Conservation (phyloP, 164 flowering plant species). For the Saururus chinensis region DNA sequence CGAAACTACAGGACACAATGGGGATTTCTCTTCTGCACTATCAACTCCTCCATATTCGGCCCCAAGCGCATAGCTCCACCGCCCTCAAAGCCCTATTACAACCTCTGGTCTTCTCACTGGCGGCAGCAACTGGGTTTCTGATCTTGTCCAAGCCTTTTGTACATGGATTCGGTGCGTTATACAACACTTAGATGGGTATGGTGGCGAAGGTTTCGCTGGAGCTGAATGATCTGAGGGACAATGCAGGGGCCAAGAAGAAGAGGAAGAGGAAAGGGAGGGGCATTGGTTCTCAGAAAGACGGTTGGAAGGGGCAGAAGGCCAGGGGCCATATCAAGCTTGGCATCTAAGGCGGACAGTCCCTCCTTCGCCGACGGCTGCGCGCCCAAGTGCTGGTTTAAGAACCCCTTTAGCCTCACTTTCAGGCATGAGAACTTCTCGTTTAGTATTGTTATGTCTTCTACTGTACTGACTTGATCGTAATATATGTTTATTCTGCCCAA, state of each 20-base stretch:
- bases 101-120: background rate
- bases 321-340: slow-evolving; percentile 74
- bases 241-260: slow-evolving; percentile 67
- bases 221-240: slow-evolving; percentile 73
- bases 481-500: background rate
- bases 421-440: too few species aligned
- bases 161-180: background rate
- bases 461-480: background rate
- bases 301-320: slow-evolving; percentile 93
- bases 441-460: background rate
- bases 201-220: slow-evolving; percentile 26
- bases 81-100: background rate
- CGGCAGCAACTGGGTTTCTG: background rate
- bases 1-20: too few species aligned
- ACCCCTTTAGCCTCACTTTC: slow-evolving; percentile 75
- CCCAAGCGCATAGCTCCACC: background rate
- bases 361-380: slow-evolving; percentile 61
- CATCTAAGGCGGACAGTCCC: slow-evolving; percentile 98
- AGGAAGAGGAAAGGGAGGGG: slow-evolving; percentile 92
- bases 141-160: background rate
- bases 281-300: slow-evolving; percentile 94
- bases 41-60: background rate
- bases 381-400: slow-evolving; percentile 90
- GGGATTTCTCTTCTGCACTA: slow-evolving; percentile 53
- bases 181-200: background rate